Evolutionary conservation across 768 basidiomycete species (phyloP).

Genomic region (Peribolospora kevripleyi): DNA sequence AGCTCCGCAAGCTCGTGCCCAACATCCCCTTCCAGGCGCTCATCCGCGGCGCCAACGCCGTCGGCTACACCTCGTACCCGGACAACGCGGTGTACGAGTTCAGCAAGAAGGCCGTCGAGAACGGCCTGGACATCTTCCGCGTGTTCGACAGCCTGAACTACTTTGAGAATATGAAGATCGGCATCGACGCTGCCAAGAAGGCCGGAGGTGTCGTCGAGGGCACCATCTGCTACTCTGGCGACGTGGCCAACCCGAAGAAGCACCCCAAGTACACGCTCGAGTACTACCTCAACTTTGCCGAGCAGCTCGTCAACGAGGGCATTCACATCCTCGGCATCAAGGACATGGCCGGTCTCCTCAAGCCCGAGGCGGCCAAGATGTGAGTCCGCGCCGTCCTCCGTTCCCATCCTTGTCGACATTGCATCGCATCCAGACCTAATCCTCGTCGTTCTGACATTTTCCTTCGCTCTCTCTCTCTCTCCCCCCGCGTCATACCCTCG

Average conservation of each 20-base stretch:
- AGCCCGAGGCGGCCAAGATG: slow-evolving; percentile 80
- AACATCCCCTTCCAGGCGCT: slow-evolving; percentile 97
- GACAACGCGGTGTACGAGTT: slow-evolving; percentile 98
- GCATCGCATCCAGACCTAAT: neutral
- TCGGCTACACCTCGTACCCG: slow-evolving; percentile 95
- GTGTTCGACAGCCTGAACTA: slow-evolving; percentile 99
- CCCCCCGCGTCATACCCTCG: neutral
- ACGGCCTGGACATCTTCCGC: slow-evolving; percentile 97
- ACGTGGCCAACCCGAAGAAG: slow-evolving; percentile 80
- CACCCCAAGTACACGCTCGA: slow-evolving; percentile 77
- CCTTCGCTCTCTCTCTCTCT: neutral
- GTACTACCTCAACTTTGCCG: slow-evolving; percentile 90
- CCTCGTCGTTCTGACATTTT: neutral
- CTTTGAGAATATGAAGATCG: slow-evolving; percentile 92
- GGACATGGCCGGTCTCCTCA: slow-evolving; percentile 94
- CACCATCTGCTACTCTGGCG: slow-evolving; percentile 69
- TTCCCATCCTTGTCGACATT: neutral
- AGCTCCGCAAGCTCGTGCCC: slow-evolving; percentile 79
- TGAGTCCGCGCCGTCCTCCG: slow-evolving; percentile 21
- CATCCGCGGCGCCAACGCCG: slow-evolving; percentile 95
- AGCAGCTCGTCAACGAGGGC: slow-evolving; percentile 75
- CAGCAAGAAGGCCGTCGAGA: slow-evolving; percentile 98
- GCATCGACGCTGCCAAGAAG: slow-evolving; percentile 98
- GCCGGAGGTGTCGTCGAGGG: slow-evolving; percentile 96
- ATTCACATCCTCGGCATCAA: slow-evolving; percentile 95